phyloP scores from a whole-genome alignment of 441 rosid genomes.

The Theobroma grandiflorum region DNA sequence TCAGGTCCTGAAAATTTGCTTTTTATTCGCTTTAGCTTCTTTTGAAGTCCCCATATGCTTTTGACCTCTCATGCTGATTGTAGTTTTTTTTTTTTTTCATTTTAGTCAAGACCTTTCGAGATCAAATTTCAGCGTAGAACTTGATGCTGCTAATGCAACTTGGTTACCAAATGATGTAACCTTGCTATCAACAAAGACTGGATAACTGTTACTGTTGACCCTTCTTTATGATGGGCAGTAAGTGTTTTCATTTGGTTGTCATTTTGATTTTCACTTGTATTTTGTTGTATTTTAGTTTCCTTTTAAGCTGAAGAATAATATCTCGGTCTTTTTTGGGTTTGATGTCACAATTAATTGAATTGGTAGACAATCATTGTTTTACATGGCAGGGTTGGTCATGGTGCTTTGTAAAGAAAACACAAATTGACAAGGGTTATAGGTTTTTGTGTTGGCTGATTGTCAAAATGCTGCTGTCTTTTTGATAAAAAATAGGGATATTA shows the following conservation, averaged over 20 bases:
- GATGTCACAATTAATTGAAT: slow-evolving; percentile 19
- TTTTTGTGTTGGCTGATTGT: slow-evolving; percentile 18
- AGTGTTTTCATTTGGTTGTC: slow-evolving; percentile 30
- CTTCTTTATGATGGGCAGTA: slow-evolving; percentile 98
- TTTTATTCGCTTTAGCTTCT: background rate
- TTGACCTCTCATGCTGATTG: background rate
- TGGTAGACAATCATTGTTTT: slow-evolving; percentile 2
- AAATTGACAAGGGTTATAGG: background rate
- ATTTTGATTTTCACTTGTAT: slow-evolving; percentile 14
- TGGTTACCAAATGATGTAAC: slow-evolving; percentile 90
- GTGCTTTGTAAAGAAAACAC: background rate
- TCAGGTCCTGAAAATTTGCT: background rate
- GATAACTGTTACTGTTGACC: slow-evolving; percentile 86
- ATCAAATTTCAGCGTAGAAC: slow-evolving; percentile 87
- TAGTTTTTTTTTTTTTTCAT: slow-evolving; percentile 28
- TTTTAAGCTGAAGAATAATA: slow-evolving; percentile 1
- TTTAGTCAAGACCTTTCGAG: slow-evolving; percentile 96
- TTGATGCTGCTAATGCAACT: slow-evolving; percentile 93
- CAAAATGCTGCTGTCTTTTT: background rate
- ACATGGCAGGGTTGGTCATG: slow-evolving; percentile 2
- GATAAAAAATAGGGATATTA: background rate
- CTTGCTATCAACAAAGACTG: slow-evolving; percentile 87
- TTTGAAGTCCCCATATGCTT: background rate
- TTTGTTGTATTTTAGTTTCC: slow-evolving; percentile 10
- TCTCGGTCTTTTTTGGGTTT: slow-evolving; percentile 4